Evolutionary conservation across 1,284 basidiomycete genomes (phyloP).

Genomic region (Ustilago bromivora): DNA sequence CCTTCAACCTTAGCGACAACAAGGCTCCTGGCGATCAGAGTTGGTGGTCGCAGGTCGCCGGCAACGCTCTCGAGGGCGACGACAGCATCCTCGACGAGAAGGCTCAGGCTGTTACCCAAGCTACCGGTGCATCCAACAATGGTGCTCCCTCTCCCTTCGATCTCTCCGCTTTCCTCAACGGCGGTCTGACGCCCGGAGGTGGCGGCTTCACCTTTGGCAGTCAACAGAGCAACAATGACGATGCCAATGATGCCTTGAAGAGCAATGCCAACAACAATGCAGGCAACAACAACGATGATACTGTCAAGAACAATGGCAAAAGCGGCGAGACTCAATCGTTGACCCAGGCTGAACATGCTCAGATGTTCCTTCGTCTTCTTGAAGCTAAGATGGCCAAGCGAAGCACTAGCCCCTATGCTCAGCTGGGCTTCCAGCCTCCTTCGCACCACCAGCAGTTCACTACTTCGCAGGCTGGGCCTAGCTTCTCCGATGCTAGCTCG

Average conservation of each 20-base stretch:
- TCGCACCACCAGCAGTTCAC: constrained; percentile 38
- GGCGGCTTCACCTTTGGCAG: constrained; percentile 44
- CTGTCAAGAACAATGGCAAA: constrained; percentile 29
- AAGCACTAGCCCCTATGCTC: constrained; percentile 47
- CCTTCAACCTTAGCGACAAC: constrained; percentile 62
- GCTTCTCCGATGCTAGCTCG: constrained; percentile 32
- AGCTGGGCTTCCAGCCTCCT: constrained; percentile 60
- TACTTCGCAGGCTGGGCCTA: constrained; percentile 26
- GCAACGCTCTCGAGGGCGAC: constrained; percentile 51
- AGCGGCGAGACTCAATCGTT: constrained; percentile 22
- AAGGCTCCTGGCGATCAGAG: constrained; percentile 53
- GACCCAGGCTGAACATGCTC: constrained; percentile 52
- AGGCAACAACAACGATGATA: constrained; percentile 6
- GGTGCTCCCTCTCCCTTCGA: constrained; percentile 58
- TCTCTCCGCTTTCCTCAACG: constrained; percentile 60
- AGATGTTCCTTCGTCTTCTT: constrained; percentile 55
- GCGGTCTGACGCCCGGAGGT: constrained; percentile 57
- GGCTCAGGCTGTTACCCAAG: constrained; percentile 59
- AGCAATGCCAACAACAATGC: constrained; percentile 5
- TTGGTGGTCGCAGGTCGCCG: constrained; percentile 62
- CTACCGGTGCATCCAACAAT: constrained; percentile 33
- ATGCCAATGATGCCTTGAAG: constrained; percentile 20
- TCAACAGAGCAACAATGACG: constrained; percentile 25
- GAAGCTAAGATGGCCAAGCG: constrained; percentile 56
- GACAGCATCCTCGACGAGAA: constrained; percentile 61